Conservation (phyloP, 208 protist species). For the Trichomonas vaginalis region DNA sequence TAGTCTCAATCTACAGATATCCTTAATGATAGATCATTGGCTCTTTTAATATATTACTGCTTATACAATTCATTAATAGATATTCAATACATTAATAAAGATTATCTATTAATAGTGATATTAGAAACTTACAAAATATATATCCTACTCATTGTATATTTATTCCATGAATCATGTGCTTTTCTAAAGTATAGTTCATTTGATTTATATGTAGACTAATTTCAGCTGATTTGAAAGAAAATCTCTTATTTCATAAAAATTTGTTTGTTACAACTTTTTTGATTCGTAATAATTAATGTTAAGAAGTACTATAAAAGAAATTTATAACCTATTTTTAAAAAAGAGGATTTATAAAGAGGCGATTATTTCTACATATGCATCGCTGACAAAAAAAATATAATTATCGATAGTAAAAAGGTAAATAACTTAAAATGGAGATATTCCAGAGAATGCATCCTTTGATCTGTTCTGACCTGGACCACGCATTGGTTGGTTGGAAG, state of each 20-base stretch:
- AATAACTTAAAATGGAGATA: not conserved
- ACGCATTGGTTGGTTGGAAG: not conserved
- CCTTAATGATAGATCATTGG: not conserved
- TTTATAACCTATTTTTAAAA: too few species aligned
- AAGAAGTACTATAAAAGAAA: too few species aligned
- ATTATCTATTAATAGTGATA: not conserved
- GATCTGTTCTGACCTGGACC: not conserved
- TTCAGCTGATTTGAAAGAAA: too few species aligned
- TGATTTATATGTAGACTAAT: too few species aligned
- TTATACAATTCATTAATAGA: not conserved
- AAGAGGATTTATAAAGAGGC: too few species aligned
- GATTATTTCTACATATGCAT: not conserved
- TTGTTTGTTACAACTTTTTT: too few species aligned
- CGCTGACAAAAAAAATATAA: not conserved
- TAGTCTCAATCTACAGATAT: not conserved
- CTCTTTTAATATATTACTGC: not conserved
- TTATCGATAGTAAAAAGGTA: not conserved
- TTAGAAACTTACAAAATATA: not conserved
- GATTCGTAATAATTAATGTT: too few species aligned
- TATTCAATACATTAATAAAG: not conserved
- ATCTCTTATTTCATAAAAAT: too few species aligned
- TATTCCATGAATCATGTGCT: too few species aligned
- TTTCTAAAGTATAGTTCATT: too few species aligned
- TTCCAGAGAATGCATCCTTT: not conserved
- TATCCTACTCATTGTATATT: not conserved